Base-by-base conservation (phyloP, 176 grass and related monocot species). In the Echinochloa phyllopogon region DNA sequence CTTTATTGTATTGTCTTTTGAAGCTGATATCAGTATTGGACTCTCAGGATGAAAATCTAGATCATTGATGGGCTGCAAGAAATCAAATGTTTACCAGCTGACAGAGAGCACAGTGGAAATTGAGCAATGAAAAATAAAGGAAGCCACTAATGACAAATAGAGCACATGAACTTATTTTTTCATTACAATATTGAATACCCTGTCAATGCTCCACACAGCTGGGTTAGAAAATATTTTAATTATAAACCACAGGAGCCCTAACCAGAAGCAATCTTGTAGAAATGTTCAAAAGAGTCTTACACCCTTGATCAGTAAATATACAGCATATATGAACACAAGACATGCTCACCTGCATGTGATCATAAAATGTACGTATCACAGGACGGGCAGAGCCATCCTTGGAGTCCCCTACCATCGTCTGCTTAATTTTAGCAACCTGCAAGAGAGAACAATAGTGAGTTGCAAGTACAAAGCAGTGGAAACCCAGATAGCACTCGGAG, bases 1-100 rank as follows among this genome's bases (percentile, higher is more conserved):
- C 96, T 92, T 98, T 84, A 98, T 96, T 23, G 96, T 91, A 47
- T 86, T 91, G 72, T 98, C 96, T 83, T 98, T 96, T 92, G 93
- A 87, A 84, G 89, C 96, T 66, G 96, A 95, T 80, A 98, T 94
- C 66, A 98, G 82, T 86, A 96, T 91, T 67, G 89, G 82, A 86
- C 45, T 94, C 84, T 90, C 91, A 63, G 93, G 93, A 79, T 96
- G 96, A 80, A 98, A 98, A 98, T 95, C 96, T 66, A 98, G 89
- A 92, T 96, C 93, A 78, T 98, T 98, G 68, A 96, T 88, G 37
- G 96, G 91, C 96, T 98, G 91, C 89, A 94, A 85, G 77, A 79
- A 87, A 79, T 50, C 48, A 68, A 86, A 83, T 79, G 15, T 65
- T 74, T 78, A 78, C 21, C 13, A 61, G 10, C 16, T 62, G 52